Conservation (phyloP, 2,329 filamentous ascomycete genomes). For the Chrysosporium queenslandicum region DNA sequence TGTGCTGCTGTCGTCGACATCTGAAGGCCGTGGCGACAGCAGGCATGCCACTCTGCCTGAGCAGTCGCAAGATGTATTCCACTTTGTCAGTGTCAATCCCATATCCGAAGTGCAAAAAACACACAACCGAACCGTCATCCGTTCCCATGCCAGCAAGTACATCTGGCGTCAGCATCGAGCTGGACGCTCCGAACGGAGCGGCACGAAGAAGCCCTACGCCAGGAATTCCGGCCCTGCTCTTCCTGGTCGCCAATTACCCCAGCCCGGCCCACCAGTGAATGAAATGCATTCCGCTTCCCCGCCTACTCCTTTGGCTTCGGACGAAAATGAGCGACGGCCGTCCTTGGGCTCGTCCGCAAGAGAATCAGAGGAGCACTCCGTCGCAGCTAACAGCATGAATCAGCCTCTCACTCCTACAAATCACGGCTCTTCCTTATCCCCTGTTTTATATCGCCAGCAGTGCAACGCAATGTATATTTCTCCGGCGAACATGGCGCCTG, state of each 20-base stretch:
- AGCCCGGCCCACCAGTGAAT: neutral
- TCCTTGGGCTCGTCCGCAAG: neutral
- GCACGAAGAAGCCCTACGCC: neutral
- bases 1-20: neutral
- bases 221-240: neutral
- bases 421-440: neutral
- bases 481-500: neutral
- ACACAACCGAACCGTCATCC: constrained; percentile 18
- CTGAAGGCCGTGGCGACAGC: neutral
- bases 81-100: constrained; percentile 20
- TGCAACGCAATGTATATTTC: neutral
- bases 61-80: constrained; percentile 15
- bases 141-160: constrained; percentile 20
- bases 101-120: constrained; percentile 17
- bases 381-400: neutral
- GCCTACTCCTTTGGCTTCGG: neutral
- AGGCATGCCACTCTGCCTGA: neutral
- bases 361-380: neutral
- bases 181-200: constrained; percentile 8
- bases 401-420: neutral
- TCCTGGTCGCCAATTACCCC: neutral
- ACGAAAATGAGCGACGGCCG: neutral
- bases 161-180: constrained; percentile 20
- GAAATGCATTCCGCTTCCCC: neutral
- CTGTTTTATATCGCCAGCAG: neutral